Evolutionary conservation across 805 yeast species (phyloP), one percentile per base, ranked within the genome.

Genomic region (baker's yeast (Saccharomyces cerevisiae)): DNA sequence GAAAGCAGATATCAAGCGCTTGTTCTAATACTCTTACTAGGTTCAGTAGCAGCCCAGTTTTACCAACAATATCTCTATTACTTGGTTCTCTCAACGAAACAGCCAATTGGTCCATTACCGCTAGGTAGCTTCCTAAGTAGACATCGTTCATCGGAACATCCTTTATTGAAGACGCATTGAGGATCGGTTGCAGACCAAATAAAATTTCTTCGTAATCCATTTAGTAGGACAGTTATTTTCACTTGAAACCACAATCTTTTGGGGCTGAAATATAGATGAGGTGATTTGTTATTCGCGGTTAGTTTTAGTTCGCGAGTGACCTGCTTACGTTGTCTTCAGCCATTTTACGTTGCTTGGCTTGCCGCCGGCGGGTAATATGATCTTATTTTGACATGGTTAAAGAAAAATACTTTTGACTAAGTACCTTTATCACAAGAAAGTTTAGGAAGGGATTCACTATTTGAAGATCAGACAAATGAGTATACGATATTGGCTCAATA

Each of bases 161-260:
- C 6, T 50, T 54, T 4, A 60, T 22, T 1, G 55, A 49, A 2
- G 51, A 51, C 4, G 62, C 61, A 48, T 62, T 57, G 6, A 70
- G 36, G 3, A 70, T 48, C 1, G 73, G 71, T 48, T 67, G 63
- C 41, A 70, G 56, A 1, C 66, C 68, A 54, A 64, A 66, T 9
- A 69, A 47, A 27, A 70, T 58, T n/a, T 55, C 55, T 48, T 69
- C 72, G 60, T 63, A 70, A 51, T 69, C 71, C 73, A 70, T 70
- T 11, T 13, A 8, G 3, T 6, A 24, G 29, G 6, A 27, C 9
- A 8, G 13, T 29, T 11, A 10, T 3, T 29, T 9, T 21, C 5
- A 50, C 14, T n/a, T 36, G 24, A 4, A 22, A 22, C 24, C 41
- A 11, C 31, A 9, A 29, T 9, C 11, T 17, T 17, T 17, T 17